A percentile compares a stretch with the other conserved stretches of the same genome.
Evolutionary conservation across 2,329 filamentous ascomycete species (phyloP).

Genomic region (Sporothrix phasma): DNA sequence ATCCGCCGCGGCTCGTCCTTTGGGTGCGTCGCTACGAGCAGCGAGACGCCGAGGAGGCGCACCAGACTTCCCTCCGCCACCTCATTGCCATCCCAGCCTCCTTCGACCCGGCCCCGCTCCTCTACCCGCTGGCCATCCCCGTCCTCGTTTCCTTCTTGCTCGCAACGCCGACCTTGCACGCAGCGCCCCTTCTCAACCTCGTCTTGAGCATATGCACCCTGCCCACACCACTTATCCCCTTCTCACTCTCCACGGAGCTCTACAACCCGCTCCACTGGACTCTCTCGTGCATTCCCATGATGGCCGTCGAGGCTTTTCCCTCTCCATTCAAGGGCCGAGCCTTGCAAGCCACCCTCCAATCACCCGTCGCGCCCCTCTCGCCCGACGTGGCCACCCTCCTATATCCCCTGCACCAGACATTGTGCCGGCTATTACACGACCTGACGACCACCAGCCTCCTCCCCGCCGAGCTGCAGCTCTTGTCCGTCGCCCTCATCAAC

Average conservation of each 20-base stretch:
- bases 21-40: background rate
- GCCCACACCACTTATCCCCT: slow-evolving; percentile 62
- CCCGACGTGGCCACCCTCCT: slow-evolving; percentile 33
- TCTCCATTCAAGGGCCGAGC: slow-evolving; percentile 10
- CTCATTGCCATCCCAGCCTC: slow-evolving; percentile 52
- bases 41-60: slow-evolving; percentile 3
- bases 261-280: slow-evolving; percentile 69
- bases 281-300: slow-evolving; percentile 59
- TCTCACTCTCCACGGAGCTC: slow-evolving; percentile 43
- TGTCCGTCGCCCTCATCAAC: slow-evolving; percentile 75
- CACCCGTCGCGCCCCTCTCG: slow-evolving; percentile 4
- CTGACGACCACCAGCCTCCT: slow-evolving; percentile 84
- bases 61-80: slow-evolving; percentile 26
- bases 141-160: slow-evolving; percentile 68
- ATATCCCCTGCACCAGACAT: slow-evolving; percentile 73
- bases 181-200: slow-evolving; percentile 44
- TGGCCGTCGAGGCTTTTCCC: slow-evolving; percentile 32
- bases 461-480: slow-evolving; percentile 74
- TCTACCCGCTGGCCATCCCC: slow-evolving; percentile 74
- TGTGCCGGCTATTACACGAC: slow-evolving; percentile 64
- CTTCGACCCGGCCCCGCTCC: slow-evolving; percentile 87
- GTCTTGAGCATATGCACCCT: slow-evolving; percentile 71
- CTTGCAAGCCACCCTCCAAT: background rate
- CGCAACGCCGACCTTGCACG: slow-evolving; percentile 52
- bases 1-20: slow-evolving; percentile 48